These are phyloP conservation scores for Sporothrix brunneoviolacea DNA, from an alignment of 2,329 filamentous ascomycete species.

Conservation along the genomic window DNA sequence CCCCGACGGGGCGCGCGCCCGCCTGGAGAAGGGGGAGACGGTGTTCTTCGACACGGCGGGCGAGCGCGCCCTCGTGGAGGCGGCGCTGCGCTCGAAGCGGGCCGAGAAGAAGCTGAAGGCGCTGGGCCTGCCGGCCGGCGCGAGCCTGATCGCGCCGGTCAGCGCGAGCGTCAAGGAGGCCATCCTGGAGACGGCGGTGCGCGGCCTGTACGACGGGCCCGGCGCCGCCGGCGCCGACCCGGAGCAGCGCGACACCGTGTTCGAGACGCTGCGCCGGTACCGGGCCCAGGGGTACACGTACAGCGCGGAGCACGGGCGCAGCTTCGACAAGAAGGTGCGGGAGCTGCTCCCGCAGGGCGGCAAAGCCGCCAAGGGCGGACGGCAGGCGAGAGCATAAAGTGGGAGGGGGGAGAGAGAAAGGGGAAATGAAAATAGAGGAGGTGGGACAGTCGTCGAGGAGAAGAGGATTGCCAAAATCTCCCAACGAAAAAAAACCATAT, in stretches of 20 bases:
- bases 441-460: background rate
- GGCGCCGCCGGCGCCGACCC: background rate
- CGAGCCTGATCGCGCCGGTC: constrained; percentile 15
- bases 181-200: constrained; percentile 31
- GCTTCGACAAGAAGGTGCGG: constrained; percentile 26
- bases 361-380: background rate
- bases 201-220: constrained; percentile 34
- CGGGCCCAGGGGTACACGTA: constrained; percentile 29
- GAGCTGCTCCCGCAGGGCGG: constrained; percentile 22
- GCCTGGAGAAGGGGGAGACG: constrained; percentile 16
- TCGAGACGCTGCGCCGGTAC: constrained; percentile 30
- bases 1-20: constrained; percentile 22
- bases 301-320: constrained; percentile 32
- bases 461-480: background rate
- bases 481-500: too few species aligned
- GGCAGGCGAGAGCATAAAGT: background rate
- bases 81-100: constrained; percentile 10
- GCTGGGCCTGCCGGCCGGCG: background rate
- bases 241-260: constrained; percentile 15
- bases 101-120: background rate
- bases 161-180: constrained; percentile 23
- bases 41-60: constrained; percentile 32
- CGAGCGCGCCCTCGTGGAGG: constrained; percentile 20
- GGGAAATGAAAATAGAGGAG: background rate
- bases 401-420: background rate